Evolutionary conservation across 1,284 basidiomycete genomes (phyloP).

Genomic region (Cryptococcus amylolentus): DNA sequence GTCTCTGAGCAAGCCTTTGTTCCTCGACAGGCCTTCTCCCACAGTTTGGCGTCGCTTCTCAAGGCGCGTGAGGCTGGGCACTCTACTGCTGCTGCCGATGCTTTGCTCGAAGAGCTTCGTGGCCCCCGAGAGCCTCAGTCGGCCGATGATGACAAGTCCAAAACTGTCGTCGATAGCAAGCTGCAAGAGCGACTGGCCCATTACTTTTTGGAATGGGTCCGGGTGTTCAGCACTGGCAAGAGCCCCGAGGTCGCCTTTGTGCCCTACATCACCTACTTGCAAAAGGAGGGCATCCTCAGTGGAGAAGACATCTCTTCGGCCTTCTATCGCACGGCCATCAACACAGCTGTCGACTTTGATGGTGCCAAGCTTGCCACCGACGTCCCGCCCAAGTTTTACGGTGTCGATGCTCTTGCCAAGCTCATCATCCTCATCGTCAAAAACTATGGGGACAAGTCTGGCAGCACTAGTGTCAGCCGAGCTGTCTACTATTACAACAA

Average conservation of each 20-base stretch:
- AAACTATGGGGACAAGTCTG: constrained; percentile 76
- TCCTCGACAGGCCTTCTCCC: constrained; percentile 72
- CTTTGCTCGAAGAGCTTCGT: constrained; percentile 48
- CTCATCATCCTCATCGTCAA: constrained; percentile 98
- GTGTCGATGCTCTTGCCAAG: constrained; percentile 91
- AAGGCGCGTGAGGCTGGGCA: constrained; percentile 52
- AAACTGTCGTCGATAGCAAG: constrained; percentile 43
- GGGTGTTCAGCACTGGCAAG: constrained; percentile 68
- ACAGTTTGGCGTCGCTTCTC: constrained; percentile 75
- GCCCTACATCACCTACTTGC: constrained; percentile 93
- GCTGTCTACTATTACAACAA: constrained; percentile 98
- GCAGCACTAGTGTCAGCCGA: constrained; percentile 71
- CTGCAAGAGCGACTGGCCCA: constrained; percentile 56
- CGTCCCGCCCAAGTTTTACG: constrained; percentile 78
- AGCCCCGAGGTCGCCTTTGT: constrained; percentile 95
- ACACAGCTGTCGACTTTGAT: constrained; percentile 89
- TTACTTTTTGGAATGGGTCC: constrained; percentile 80
- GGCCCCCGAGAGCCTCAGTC: constrained; percentile 53
- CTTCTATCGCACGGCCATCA: constrained; percentile 97
- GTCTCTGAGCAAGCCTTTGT: constrained; percentile 70
- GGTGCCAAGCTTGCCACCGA: constrained; percentile 76
- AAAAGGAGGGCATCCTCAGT: constrained; percentile 93
- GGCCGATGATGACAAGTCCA: constrained; percentile 22
- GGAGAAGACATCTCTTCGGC: constrained; percentile 95
- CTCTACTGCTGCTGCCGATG: constrained; percentile 33